Percentiles rank a stretch among this genome's conserved stretches.
Evolutionary conservation across 2,329 filamentous ascomycete genomes (phyloP).

Genomic region (Botryotinia calthae): DNA sequence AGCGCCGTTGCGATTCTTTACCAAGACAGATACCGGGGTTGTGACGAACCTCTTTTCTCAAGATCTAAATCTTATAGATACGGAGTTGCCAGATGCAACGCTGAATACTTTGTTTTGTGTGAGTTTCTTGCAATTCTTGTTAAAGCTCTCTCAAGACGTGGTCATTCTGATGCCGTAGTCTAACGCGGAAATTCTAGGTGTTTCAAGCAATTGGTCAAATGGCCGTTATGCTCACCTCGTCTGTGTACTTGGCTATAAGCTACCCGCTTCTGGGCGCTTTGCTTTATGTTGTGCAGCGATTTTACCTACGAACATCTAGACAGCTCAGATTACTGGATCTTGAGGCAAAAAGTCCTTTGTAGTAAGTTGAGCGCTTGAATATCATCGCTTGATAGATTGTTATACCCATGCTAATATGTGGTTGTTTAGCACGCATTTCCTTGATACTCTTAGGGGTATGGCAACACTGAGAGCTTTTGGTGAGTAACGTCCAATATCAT

Average conservation of each 20-base stretch:
- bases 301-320: conserved; percentile 48
- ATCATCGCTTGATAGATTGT: neutral
- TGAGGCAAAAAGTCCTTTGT: conserved; percentile 45
- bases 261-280: conserved; percentile 21
- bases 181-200: neutral
- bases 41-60: conserved; percentile 32
- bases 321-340: conserved; percentile 49
- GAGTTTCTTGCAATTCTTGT: neutral
- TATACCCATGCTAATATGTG: neutral
- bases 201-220: conserved; percentile 12
- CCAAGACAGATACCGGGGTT: conserved; percentile 25
- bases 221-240: conserved; percentile 18
- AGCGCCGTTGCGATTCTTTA: conserved; percentile 27
- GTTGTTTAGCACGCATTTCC: conserved; percentile 41
- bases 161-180: too few species aligned
- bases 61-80: conserved; percentile 34
- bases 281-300: conserved; percentile 38
- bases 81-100: conserved; percentile 28
- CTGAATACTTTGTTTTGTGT: conserved; percentile 20
- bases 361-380: conserved; percentile 25
- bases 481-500: conserved; percentile 37
- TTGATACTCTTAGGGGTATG: conserved; percentile 46
- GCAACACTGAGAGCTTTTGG: conserved; percentile 48
- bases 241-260: conserved; percentile 17
- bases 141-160: too few species aligned